Conservation (phyloP, 2,329 filamentous ascomycete genomes). For the Exophiala calicioides region DNA sequence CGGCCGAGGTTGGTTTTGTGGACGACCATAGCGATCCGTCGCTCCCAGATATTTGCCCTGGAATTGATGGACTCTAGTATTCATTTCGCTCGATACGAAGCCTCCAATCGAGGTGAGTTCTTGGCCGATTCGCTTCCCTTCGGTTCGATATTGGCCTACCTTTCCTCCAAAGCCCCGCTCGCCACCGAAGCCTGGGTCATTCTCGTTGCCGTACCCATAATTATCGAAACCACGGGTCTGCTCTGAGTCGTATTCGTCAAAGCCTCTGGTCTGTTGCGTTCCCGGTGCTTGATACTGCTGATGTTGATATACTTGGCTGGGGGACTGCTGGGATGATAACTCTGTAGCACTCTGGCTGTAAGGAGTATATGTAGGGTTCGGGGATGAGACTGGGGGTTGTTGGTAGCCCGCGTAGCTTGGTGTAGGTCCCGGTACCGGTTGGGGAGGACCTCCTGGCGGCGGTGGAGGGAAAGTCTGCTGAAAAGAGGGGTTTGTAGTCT, state of each 20-base stretch:
- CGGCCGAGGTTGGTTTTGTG: conserved; percentile 20
- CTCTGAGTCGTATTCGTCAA: conserved; percentile 23
- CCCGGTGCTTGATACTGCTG: conserved; percentile 20
- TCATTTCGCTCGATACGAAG: conserved; percentile 42
- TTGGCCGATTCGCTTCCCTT: conserved; percentile 34
- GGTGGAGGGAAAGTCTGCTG: conserved; percentile 24
- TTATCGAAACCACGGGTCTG: conserved; percentile 35
- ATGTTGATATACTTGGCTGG: conserved; percentile 26
- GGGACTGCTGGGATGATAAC: conserved; percentile 17
- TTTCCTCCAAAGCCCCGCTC: conserved; percentile 38
- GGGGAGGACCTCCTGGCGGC: conserved; percentile 23
- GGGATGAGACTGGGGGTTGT: conserved; percentile 4
- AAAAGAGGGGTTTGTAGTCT: conserved; percentile 1
- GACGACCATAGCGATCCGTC: conserved; percentile 24
- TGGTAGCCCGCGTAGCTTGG: conserved; percentile 15
- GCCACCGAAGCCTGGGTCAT: conserved; percentile 33
- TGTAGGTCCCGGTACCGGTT: conserved; percentile 10
- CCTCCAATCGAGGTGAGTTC: conserved; percentile 43
- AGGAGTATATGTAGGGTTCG: conserved; percentile 16
- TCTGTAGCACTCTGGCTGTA: conserved; percentile 22
- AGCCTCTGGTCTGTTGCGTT: conserved; percentile 20
- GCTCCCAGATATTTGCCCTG: conserved; percentile 27
- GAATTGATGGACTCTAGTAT: conserved; percentile 47
- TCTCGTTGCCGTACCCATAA: conserved; percentile 37
- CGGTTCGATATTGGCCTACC: conserved; percentile 34